Conservation (phyloP, 495 filamentous ascomycete species). For the Pseudotulostoma volvatum region DNA sequence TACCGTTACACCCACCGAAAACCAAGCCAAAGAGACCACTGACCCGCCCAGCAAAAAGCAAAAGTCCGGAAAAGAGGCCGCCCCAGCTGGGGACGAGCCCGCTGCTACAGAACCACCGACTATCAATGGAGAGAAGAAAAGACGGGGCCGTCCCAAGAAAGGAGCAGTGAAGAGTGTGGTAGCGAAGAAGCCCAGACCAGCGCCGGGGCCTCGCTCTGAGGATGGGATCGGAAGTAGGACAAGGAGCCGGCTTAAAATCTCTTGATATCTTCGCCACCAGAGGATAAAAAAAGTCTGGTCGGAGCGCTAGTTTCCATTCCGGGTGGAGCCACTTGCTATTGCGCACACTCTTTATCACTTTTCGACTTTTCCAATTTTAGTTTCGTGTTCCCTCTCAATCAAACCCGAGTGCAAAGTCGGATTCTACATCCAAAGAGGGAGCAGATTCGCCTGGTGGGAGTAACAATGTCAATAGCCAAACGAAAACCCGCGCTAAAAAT, state of each 20-base stretch:
- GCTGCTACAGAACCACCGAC: too few species aligned
- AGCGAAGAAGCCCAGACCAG: slow-evolving; percentile 14
- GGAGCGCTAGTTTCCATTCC: too few species aligned
- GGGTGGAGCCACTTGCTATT: slow-evolving; percentile 1
- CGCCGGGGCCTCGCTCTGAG: slow-evolving; percentile 7
- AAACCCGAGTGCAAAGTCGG: too few species aligned
- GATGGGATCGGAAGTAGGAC: slow-evolving; percentile 28
- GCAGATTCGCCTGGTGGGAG: too few species aligned
- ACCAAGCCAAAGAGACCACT: slow-evolving; percentile 4
- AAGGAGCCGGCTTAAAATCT: slow-evolving; percentile 24
- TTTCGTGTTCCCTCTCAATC: too few species aligned
- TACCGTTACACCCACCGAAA: slow-evolving; percentile 5
- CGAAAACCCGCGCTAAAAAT: too few species aligned
- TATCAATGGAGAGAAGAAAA: slow-evolving; percentile 14
- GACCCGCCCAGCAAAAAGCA: slow-evolving; percentile 17
- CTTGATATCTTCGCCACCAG: too few species aligned
- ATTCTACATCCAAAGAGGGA: too few species aligned
- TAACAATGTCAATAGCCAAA: too few species aligned
- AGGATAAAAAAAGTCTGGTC: too few species aligned
- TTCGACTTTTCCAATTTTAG: neutral
- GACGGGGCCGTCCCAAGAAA: slow-evolving; percentile 20
- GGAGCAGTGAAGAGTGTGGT: slow-evolving; percentile 12
- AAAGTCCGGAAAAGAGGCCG: slow-evolving; percentile 11
- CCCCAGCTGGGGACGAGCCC: slow-evolving; percentile 7
- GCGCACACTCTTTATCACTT: neutral